phyloP scores from a whole-genome alignment of 2,329 filamentous ascomycete genomes.

The Penicillium psychrosexuale region DNA sequence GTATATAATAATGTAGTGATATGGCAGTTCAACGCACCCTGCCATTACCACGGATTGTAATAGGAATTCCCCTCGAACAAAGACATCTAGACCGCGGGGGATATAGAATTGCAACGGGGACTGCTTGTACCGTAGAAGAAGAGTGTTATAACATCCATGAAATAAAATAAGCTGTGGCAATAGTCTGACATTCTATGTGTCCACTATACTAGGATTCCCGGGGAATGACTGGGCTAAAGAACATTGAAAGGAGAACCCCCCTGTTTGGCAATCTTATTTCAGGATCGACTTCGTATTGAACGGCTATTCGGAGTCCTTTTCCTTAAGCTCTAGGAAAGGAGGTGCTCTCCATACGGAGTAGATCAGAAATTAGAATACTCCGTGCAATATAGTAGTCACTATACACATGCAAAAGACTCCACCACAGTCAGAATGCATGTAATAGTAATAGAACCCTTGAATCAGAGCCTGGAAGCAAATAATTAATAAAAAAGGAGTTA shows the following conservation, averaged over 20 bases:
- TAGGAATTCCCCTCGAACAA: too few relatives aligned
- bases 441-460: neutral
- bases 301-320: neutral
- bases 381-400: neutral
- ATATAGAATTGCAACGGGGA: neutral
- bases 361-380: too few relatives aligned
- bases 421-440: neutral
- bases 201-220: neutral
- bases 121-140: neutral
- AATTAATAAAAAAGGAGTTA: neutral
- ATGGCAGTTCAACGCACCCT: neutral
- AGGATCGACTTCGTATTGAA: neutral
- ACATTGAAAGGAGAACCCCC: neutral
- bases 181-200: neutral
- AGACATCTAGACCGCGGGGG: too few relatives aligned
- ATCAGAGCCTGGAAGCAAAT: neutral
- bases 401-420: neutral
- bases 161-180: neutral
- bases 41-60: neutral
- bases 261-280: neutral
- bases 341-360: too few relatives aligned
- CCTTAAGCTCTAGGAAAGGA: neutral
- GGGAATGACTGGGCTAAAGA: neutral
- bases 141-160: neutral
- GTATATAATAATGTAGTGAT: neutral